Conservation (phyloP, 2,329 filamentous ascomycete species). For the Drechmeria coniospora region DNA sequence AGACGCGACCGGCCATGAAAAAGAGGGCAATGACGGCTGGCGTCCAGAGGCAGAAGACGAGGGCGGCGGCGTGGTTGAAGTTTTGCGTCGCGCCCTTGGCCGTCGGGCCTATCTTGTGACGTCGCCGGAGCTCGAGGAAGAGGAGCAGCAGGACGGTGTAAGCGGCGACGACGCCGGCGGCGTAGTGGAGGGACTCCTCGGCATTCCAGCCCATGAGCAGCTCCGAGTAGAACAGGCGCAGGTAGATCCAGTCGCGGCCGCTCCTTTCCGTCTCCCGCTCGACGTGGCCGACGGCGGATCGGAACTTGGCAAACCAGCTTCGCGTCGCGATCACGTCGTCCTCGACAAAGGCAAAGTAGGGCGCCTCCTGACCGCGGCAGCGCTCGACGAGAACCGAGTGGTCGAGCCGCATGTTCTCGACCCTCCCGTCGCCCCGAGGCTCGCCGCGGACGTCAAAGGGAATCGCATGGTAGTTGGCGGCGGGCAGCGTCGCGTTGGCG, state of each 20-base stretch:
- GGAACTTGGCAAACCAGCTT: conserved; percentile 17
- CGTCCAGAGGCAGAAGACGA: conserved; percentile 15
- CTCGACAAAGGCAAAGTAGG: conserved; percentile 21
- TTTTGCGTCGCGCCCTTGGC: conserved; percentile 6
- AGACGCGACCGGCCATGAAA: conserved; percentile 14
- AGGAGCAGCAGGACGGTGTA: conserved; percentile 10
- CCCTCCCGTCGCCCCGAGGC: conserved; percentile 12
- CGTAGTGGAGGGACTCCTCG: conserved; percentile 17
- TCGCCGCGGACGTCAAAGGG: conserved; percentile 10
- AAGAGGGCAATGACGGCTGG: conserved; percentile 16
- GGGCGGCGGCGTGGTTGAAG: conserved; percentile 11
- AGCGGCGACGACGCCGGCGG: conserved; percentile 10
- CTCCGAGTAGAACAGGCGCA: conserved; percentile 23
- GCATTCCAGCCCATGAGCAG: conserved; percentile 22
- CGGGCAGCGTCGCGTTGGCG: not conserved
- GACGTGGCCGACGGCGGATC: conserved; percentile 12
- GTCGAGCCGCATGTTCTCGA: conserved; percentile 19
- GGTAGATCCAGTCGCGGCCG: conserved; percentile 17
- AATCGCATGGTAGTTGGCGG: conserved; percentile 6
- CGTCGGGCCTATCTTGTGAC: conserved; percentile 2
- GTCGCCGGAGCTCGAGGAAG: conserved; percentile 5
- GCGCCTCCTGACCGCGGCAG: conserved; percentile 12
- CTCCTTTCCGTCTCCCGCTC: conserved; percentile 9
- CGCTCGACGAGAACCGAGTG: conserved; percentile 17
- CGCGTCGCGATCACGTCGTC: conserved; percentile 20